These are phyloP conservation scores for Zizania latifolia DNA, from an alignment of 176 grass and related monocot genomes.

Conservation along the genomic window DNA sequence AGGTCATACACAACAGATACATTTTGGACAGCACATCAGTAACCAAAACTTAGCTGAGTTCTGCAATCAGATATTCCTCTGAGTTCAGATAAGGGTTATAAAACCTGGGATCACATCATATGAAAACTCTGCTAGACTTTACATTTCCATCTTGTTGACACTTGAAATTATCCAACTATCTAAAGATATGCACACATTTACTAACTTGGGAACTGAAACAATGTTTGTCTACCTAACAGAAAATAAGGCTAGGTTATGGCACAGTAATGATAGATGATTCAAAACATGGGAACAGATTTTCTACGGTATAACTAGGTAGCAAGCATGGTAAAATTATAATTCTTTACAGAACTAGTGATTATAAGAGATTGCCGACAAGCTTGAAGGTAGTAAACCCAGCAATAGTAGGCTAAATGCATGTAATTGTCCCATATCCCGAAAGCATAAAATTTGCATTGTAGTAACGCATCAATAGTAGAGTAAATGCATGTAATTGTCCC, in stretches of 20 bases:
- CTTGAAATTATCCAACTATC: background rate
- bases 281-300: too few relatives aligned
- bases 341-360: background rate
- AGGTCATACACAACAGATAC: background rate
- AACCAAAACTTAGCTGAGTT: background rate
- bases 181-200: background rate
- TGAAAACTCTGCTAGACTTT: background rate
- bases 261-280: background rate
- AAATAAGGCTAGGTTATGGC: background rate
- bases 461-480: background rate
- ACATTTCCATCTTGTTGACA: background rate
- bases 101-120: background rate
- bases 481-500: background rate
- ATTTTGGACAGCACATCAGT: background rate
- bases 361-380: too few relatives aligned
- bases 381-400: background rate
- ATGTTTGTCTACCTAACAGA: too few relatives aligned
- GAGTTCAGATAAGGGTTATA: background rate
- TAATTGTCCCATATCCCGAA: background rate
- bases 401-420: background rate
- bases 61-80: background rate
- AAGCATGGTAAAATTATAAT: too few relatives aligned
- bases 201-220: background rate
- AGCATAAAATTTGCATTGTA: background rate
- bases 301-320: too few relatives aligned